phyloP scores from a whole-genome alignment of 106 monocot genomes.

The Gastrodia elata region DNA sequence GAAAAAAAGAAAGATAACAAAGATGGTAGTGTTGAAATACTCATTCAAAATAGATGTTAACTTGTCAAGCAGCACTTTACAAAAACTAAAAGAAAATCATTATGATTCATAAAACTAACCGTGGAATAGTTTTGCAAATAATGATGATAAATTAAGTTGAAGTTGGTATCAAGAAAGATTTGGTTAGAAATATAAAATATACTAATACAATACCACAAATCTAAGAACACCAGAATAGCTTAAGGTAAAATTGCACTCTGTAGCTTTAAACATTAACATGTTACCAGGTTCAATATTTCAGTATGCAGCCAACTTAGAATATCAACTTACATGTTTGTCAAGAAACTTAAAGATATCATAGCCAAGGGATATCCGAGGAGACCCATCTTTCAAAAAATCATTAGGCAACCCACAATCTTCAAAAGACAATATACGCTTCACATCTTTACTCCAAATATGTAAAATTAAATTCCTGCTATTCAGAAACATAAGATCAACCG shows the following conservation, averaged over 20 bases:
- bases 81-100: not conserved
- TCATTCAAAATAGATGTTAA: too few species aligned
- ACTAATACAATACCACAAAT: not conserved
- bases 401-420: conserved; percentile 51
- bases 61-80: not conserved
- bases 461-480: conserved; percentile 71
- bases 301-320: not conserved
- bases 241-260: not conserved
- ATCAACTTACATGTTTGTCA: conserved; percentile 66
- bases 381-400: conserved; percentile 31
- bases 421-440: conserved; percentile 59
- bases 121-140: too few species aligned
- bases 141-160: not conserved
- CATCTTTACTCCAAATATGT: conserved; percentile 80
- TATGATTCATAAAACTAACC: not conserved
- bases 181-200: not conserved
- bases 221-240: not conserved
- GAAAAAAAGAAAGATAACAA: too few species aligned
- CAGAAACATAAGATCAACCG: not conserved
- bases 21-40: too few species aligned
- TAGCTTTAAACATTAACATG: not conserved
- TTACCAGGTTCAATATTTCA: not conserved
- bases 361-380: conserved; percentile 43
- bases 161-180: not conserved
- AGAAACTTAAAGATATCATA: conserved; percentile 76